Conservation (phyloP, 495 filamentous ascomycete genomes). For the Astrothelium macrocarpum region DNA sequence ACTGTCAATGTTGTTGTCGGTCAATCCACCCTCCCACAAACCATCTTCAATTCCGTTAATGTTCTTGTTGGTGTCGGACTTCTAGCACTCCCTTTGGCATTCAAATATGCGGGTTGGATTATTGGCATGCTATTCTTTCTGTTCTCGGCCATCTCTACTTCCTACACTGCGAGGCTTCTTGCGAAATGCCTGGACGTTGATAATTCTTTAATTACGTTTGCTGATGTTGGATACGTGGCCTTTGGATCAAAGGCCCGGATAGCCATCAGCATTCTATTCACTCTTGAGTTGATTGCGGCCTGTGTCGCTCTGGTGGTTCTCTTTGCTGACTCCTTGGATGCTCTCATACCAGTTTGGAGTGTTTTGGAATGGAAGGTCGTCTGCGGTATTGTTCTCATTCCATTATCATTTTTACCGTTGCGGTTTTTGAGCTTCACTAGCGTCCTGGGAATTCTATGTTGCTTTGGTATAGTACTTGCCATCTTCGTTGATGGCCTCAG, state of each 20-base stretch:
- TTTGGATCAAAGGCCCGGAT: slow-evolving; percentile 79
- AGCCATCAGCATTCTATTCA: slow-evolving; percentile 75
- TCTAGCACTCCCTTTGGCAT: slow-evolving; percentile 75
- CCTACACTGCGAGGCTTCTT: slow-evolving; percentile 78
- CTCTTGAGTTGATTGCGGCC: slow-evolving; percentile 75
- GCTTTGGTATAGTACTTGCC: slow-evolving; percentile 71
- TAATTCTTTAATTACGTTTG: slow-evolving; percentile 72
- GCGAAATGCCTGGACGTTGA: slow-evolving; percentile 86
- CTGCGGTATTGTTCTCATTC: slow-evolving; percentile 70
- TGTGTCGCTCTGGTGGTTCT: slow-evolving; percentile 88
- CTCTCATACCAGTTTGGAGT: slow-evolving; percentile 64
- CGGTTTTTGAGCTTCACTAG: slow-evolving; percentile 81
- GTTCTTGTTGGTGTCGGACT: slow-evolving; percentile 88
- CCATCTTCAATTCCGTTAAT: slow-evolving; percentile 93
- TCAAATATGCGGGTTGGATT: slow-evolving; percentile 88
- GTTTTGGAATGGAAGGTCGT: slow-evolving; percentile 76
- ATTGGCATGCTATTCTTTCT: slow-evolving; percentile 68
- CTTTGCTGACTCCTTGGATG: slow-evolving; percentile 82
- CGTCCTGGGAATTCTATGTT: slow-evolving; percentile 79
- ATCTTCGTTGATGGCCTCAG: slow-evolving; percentile 77
- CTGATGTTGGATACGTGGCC: slow-evolving; percentile 84
- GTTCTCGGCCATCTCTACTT: slow-evolving; percentile 63
- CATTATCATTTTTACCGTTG: slow-evolving; percentile 77
- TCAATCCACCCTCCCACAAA: slow-evolving; percentile 89
- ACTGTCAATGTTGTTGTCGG: slow-evolving; percentile 74